Evolutionary conservation across 2,329 filamentous ascomycete genomes (phyloP), one percentile per base, ranked within the genome.

Genomic region (Lecanicillium sp.): DNA sequence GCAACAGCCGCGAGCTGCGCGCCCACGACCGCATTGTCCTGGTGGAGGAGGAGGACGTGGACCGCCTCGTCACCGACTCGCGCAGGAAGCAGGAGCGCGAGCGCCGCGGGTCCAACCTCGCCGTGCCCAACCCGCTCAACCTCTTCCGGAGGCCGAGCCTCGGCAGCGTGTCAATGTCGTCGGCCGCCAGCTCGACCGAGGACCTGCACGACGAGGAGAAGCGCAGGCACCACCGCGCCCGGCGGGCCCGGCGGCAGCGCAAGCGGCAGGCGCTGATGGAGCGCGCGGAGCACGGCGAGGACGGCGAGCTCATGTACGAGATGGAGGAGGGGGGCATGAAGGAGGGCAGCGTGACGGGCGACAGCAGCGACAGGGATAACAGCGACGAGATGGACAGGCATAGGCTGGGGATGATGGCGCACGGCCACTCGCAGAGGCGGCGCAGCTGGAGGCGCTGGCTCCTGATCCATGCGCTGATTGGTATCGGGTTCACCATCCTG

Each of bases 241-340:
- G 78, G 39, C 72, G 73, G 49, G 65, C 70, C 35, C 69, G 77
- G 60, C 69, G 78, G 46, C 67, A 68, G 55, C 69, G 72, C 57
- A 80, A 78, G 65, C 73, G 68, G 67, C 73, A 75, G 52, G 71
- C 67, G 54, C 63, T 78, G 60, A 65, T 74, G 56, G 69, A 72
- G 48, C 69, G 77, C 44, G 79, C 79, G 4, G 70, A 70, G 21
- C 65, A 81, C 51, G 82, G 82, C 48, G 86, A 88, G 60, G 81
- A 87, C 55, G 83, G 84, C 30, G 79, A 83, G 63, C 71, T 94
- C 59, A 87, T 95, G 83, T 90, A 88, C 63, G 87, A 93, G 67
- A 88, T 91, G 85, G 90, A 96, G 65, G 85, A 90, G 61, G 88
- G 89, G 1, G 78, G 75, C 2, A 77, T 86, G 59, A 81, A 76